A percentile compares a stretch with the other conserved stretches of the same genome.
phyloP scores from a whole-genome alignment of 768 basidiomycete species.

The Xerocomellus chrysenteron region DNA sequence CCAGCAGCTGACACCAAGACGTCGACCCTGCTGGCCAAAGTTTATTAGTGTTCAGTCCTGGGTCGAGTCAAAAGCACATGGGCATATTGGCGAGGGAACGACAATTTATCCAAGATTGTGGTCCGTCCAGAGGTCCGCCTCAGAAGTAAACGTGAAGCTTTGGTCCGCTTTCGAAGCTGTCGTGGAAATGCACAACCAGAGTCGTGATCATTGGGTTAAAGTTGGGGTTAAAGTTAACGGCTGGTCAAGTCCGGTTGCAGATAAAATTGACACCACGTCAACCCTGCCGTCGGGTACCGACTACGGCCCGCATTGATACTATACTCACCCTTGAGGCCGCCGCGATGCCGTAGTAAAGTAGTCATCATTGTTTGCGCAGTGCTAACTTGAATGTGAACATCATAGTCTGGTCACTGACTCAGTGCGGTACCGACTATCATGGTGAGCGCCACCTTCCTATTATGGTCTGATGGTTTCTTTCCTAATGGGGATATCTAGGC shows the following conservation, averaged over 20 bases:
- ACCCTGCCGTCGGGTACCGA: not conserved
- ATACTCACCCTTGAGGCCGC: not conserved
- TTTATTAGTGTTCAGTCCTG: not conserved
- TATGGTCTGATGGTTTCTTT: not conserved
- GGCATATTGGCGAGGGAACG: slow-evolving; percentile 14
- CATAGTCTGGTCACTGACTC: no score
- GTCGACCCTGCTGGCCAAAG: slow-evolving; percentile 3
- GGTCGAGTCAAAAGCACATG: slow-evolving; percentile 5
- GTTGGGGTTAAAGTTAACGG: not conserved
- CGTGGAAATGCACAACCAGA: not conserved
- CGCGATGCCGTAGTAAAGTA: not conserved
- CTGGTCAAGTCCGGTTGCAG: not conserved
- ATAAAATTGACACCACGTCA: not conserved
- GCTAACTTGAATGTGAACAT: no score
- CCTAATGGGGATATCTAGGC: not conserved
- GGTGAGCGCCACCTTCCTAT: not conserved
- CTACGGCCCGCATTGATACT: not conserved
- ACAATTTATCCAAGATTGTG: slow-evolving; percentile 13
- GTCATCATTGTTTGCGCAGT: not conserved
- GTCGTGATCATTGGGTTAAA: no score
- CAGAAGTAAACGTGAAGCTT: not conserved
- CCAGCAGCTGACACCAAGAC: not conserved
- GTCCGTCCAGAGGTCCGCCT: not conserved
- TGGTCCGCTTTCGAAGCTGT: not conserved
- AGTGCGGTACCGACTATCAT: not conserved